Evolutionary conservation across 2,329 filamentous ascomycete genomes (phyloP).

Genomic region (Cladobotryum protrusum): DNA sequence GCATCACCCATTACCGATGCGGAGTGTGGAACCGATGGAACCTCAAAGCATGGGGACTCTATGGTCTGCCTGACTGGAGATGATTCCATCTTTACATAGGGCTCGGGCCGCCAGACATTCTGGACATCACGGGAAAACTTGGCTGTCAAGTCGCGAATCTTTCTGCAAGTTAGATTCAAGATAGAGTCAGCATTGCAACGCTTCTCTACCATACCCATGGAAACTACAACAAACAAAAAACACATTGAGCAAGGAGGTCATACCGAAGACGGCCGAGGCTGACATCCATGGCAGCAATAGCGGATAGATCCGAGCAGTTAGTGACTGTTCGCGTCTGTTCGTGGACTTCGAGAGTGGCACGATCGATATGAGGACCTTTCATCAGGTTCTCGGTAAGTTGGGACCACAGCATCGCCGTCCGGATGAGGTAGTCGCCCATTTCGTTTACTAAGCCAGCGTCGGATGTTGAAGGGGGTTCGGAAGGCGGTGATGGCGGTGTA

Average conservation of each 20-base stretch:
- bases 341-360: conserved; percentile 22
- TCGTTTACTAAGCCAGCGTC: conserved; percentile 25
- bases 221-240: background rate
- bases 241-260: conserved; percentile 10
- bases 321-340: conserved; percentile 19
- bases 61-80: conserved; percentile 16
- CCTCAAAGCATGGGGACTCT: conserved; percentile 19
- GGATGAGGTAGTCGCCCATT: conserved; percentile 31
- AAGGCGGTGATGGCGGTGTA: conserved; percentile 6
- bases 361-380: conserved; percentile 27
- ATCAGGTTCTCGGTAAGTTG: conserved; percentile 28
- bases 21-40: conserved; percentile 13
- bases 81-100: conserved; percentile 11
- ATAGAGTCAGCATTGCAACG: background rate
- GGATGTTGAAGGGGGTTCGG: conserved; percentile 8
- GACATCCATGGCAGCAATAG: conserved; percentile 27
- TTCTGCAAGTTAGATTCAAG: conserved; percentile 18
- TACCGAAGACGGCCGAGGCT: conserved; percentile 29
- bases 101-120: conserved; percentile 23
- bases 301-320: conserved; percentile 22
- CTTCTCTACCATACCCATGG: background rate
- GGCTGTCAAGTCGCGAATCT: conserved; percentile 28
- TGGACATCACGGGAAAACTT: conserved; percentile 30
- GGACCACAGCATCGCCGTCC: conserved; percentile 29
- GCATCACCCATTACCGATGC: conserved; percentile 15